Conservation (phyloP, 2,329 filamentous ascomycete species). For the Talaromyces sp. region DNA sequence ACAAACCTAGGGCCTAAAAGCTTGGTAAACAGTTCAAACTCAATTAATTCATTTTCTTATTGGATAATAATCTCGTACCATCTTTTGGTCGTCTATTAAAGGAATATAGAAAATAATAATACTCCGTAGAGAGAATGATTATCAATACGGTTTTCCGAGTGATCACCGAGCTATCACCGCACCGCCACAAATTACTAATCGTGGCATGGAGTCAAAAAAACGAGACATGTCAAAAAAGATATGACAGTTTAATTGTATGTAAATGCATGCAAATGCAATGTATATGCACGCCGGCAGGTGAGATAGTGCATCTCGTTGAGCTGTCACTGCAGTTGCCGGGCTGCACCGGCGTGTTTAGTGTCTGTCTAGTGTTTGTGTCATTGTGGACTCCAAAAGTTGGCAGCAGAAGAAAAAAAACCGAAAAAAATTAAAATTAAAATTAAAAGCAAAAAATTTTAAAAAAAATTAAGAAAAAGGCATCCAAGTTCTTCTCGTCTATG, state of each 20-base stretch:
- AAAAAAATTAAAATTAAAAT: neutral
- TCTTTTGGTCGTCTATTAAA: neutral
- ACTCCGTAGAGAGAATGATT: no score
- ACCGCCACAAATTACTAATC: neutral
- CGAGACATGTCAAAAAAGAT: neutral
- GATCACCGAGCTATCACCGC: neutral
- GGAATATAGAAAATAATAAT: neutral
- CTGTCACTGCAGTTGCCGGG: neutral
- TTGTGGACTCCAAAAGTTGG: neutral
- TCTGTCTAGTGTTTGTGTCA: neutral
- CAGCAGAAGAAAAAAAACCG: neutral
- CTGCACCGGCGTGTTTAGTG: neutral
- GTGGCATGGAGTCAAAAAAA: neutral
- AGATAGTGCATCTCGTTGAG: conserved; percentile 1
- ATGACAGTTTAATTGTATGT: neutral
- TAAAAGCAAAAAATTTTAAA: neutral
- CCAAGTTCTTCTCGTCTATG: neutral
- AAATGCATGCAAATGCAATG: neutral
- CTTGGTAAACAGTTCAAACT: neutral
- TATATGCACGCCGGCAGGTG: neutral
- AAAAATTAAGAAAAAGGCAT: neutral
- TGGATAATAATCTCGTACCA: neutral
- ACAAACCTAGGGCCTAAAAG: neutral
- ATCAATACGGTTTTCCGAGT: neutral
- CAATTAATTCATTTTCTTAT: neutral